Conservation (phyloP, 305 asterid genomes). For the Solanum aculeatissimum region DNA sequence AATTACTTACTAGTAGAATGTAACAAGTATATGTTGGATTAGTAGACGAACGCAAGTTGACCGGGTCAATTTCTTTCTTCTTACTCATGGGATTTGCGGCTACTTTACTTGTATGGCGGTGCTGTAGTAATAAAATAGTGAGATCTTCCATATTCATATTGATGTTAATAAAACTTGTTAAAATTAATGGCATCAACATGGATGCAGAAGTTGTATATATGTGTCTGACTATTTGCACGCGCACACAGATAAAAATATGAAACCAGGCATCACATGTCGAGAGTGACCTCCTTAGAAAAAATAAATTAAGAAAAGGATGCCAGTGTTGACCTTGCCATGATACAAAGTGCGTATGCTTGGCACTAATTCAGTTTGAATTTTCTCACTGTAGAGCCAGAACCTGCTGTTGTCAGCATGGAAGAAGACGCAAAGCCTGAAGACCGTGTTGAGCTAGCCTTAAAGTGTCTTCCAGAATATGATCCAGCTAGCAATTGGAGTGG, state of each 20-base stretch:
- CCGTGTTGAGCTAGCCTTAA: constrained; percentile 70
- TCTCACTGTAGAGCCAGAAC: constrained; percentile 51
- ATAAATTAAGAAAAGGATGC: not conserved
- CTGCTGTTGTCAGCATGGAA: constrained; percentile 44
- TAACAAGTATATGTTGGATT: not conserved
- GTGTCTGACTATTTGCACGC: too few relatives aligned
- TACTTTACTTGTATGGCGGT: not conserved
- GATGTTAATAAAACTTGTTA: not conserved
- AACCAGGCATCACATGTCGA: not conserved
- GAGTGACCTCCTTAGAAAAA: not conserved
- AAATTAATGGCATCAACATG: not conserved
- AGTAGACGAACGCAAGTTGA: not conserved
- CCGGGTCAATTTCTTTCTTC: not conserved
- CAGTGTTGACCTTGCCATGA: not conserved
- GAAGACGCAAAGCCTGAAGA: constrained; percentile 70
- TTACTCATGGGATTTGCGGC: not conserved
- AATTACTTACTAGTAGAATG: not conserved
- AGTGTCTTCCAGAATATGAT: constrained; percentile 70
- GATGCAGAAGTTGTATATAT: not conserved
- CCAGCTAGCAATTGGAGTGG: constrained; percentile 50
- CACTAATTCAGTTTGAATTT: not conserved
- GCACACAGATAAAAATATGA: not conserved
- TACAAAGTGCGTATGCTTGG: not conserved
- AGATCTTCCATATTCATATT: not conserved
- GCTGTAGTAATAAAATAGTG: not conserved